A percentile compares a stretch with the other conserved stretches of the same genome.
phyloP scores from a whole-genome alignment of 192 early-diverging fungal species.

The Podila verticillata region DNA sequence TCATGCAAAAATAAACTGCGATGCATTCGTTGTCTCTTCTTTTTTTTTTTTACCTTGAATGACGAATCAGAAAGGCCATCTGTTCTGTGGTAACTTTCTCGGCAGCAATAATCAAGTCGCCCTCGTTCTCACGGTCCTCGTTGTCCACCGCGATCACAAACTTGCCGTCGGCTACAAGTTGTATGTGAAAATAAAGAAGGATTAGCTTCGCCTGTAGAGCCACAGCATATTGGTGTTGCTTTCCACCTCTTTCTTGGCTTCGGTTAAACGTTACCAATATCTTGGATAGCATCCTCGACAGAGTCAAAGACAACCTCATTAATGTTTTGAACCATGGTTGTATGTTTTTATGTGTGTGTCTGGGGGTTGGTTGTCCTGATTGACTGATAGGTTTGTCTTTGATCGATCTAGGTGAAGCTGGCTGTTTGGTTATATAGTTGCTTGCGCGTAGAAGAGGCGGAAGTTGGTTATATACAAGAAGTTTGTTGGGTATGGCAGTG shows the following conservation, averaged over 20 bases:
- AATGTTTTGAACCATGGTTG: slow-evolving; percentile 42
- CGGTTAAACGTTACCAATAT: slow-evolving; percentile 28
- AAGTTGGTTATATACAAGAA: not conserved
- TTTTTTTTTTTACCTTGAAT: slow-evolving; percentile 75
- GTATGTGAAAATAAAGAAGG: not conserved
- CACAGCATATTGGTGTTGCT: too few relatives aligned
- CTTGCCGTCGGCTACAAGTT: slow-evolving; percentile 72
- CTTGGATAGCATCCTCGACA: slow-evolving; percentile 46
- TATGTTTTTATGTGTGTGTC: not conserved
- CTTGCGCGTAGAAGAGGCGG: not conserved
- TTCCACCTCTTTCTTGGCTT: not conserved
- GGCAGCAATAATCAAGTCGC: slow-evolving; percentile 97
- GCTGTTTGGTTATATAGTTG: not conserved
- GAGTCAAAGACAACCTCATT: slow-evolving; percentile 28
- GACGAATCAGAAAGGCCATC: slow-evolving; percentile 95
- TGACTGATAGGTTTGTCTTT: too few relatives aligned
- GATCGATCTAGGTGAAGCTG: too few relatives aligned
- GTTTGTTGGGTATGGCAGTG: not conserved
- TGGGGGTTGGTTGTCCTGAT: too few relatives aligned
- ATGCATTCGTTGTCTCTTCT: too few relatives aligned
- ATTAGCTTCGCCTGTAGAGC: not conserved
- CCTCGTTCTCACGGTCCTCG: slow-evolving; percentile 99
- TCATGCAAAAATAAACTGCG: too few relatives aligned
- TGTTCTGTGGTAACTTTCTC: slow-evolving; percentile 91
- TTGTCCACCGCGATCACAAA: slow-evolving; percentile 96